Evolutionary conservation across 306 rosid genomes (phyloP).

Genomic region (Inga laurina): DNA sequence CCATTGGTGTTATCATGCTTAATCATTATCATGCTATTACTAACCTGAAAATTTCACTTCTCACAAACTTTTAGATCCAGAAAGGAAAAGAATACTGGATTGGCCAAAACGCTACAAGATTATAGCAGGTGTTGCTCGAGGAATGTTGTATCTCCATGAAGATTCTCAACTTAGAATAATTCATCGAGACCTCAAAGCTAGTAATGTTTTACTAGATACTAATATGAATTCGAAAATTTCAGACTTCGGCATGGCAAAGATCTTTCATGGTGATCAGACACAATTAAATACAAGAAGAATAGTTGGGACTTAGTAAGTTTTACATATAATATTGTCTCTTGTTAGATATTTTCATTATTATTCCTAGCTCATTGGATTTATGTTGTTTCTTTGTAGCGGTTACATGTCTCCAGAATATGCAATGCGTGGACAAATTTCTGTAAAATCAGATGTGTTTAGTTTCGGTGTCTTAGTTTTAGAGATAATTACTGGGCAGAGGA

Average conservation of each 20-base stretch:
- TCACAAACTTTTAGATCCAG: conserved; percentile 38
- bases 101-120: conserved; percentile 57
- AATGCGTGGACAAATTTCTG: conserved; percentile 45
- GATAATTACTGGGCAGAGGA: conserved; percentile 53
- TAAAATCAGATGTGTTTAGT: conserved; percentile 48
- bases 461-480: conserved; percentile 52
- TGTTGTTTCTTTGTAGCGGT: conserved; percentile 32
- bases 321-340: neutral
- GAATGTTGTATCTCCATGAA: conserved; percentile 64
- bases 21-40: neutral
- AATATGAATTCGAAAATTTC: conserved; percentile 62
- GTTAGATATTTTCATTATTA: neutral
- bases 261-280: conserved; percentile 43
- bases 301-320: conserved; percentile 73
- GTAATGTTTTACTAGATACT: conserved; percentile 55
- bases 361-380: neutral
- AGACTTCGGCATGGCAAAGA: conserved; percentile 75
- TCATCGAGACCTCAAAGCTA: conserved; percentile 67
- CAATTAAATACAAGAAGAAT: conserved; percentile 49
- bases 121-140: conserved; percentile 61
- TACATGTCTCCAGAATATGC: conserved; percentile 59
- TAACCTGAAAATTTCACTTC: conserved; percentile 6
- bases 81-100: conserved; percentile 41
- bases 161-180: conserved; percentile 65
- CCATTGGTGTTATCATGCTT: neutral